Evolutionary conservation across 2,329 filamentous ascomycete genomes (phyloP), one percentile per base, ranked within the genome.

Genomic region (Ceratocystis alfenasii): DNA sequence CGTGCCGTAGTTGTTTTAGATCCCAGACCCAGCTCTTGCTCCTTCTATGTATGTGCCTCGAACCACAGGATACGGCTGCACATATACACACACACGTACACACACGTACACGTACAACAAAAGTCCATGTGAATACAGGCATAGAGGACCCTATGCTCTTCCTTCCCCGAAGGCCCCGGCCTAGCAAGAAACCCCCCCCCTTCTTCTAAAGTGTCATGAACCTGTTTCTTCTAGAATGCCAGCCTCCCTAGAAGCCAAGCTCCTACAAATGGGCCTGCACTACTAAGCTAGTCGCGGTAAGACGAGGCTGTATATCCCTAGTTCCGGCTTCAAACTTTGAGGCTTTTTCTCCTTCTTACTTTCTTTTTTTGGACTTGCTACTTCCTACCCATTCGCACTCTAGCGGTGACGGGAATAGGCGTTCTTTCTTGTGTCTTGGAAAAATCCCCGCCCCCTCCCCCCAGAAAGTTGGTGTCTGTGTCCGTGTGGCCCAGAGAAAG

Each of bases 361-460:
- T 59, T 59, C 28, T 36, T 33, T 33, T 36, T n/a, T 59, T 25
- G 50, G 36, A 41, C 12, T 15, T 55, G 57, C 30, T 12, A 30
- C 50, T 25, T 12, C 28, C 22, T 8, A 5, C 25, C 30, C 12
- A 3, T 33, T 22, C 22, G 5, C 25, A 17, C 25, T 59, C n/a
- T 59, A 30, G 53, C 53, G 53, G 53, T 59, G 53, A 36, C 53
- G 53, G 33, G 8, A 20, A 59, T 59, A 62, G 41, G 36, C 22
- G 20, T 53, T 8, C 8, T 20, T 30, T 59, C 28, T 25, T 55
- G 50, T 59, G 53, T 59, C 53, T 59, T 59, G 28, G 28, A 59
- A 59, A 57, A 41, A 41, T 41, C 36, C 36, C 36, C 36, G 36
- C 36, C 36, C 36, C 36, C 36, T 36, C 50, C 22, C 22, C 15